phyloP scores from a whole-genome alignment of 371 early-diverging fungal species.

The Saksenaea vasiformis region DNA sequence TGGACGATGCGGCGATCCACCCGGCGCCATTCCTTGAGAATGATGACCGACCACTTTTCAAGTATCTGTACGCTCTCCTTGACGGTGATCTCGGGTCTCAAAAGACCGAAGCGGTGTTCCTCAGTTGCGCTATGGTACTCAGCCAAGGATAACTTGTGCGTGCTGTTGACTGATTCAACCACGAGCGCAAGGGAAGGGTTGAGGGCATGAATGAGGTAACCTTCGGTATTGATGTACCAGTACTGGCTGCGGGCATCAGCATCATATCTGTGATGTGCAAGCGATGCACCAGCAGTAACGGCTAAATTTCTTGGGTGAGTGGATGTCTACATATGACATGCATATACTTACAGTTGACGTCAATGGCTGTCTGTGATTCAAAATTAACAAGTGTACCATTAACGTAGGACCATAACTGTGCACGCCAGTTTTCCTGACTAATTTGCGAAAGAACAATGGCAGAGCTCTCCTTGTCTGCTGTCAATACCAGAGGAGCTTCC shows the following conservation, averaged over 20 bases:
- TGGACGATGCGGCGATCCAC: constrained; percentile 7
- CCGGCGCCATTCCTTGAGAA: constrained; percentile 21
- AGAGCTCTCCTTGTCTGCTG: constrained; percentile 26
- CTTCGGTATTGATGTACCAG: constrained; percentile 34
- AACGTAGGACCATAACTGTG: constrained; percentile 54
- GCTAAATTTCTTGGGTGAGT: constrained; percentile 13
- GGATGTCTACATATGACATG: neutral
- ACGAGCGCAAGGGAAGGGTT: constrained; percentile 21
- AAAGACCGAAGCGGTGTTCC: constrained; percentile 29
- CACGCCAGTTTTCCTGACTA: constrained; percentile 37
- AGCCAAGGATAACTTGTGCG: constrained; percentile 6
- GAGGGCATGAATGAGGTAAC: constrained; percentile 21
- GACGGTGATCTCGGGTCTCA: constrained; percentile 19
- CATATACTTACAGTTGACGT: constrained; percentile 33
- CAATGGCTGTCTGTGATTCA: constrained; percentile 46
- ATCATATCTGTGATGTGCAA: constrained; percentile 23
- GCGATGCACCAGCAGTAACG: constrained; percentile 20
- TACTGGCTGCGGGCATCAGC: constrained; percentile 19
- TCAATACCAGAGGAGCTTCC: constrained; percentile 41
- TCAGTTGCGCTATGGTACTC: constrained; percentile 9
- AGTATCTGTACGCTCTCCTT: constrained; percentile 16
- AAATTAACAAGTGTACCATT: constrained; percentile 55
- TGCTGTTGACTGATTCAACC: constrained; percentile 4
- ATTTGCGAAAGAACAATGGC: constrained; percentile 24
- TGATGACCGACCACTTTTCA: constrained; percentile 16